Evolutionary conservation across 23 red algal species (phyloP), one percentile per base, ranked within the genome.

Genomic region (Cyanidioschyzon merolae): DNA sequence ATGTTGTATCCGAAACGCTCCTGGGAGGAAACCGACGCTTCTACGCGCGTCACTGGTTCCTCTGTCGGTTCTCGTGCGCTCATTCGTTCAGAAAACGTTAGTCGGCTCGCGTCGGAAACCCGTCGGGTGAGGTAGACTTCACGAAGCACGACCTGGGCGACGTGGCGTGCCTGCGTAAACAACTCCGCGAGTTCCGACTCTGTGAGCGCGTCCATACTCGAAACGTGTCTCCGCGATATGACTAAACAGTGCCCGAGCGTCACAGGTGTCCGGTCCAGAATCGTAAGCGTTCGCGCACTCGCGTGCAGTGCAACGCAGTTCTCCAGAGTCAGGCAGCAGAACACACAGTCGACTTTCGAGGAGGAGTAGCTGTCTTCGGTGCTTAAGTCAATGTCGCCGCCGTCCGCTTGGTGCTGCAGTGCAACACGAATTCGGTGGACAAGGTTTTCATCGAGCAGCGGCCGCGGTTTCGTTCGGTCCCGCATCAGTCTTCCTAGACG

Each of bases 41-140:
- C n/a, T 7, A 54, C 45, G 7, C 45, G 45, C 12, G 7, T 54
- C 12, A 54, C 45, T 21, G 21, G 16, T 7, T 7, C 63, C 16
- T 32, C 63, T 27, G 2, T 27, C 29, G 63, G 12, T 71, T 3
- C n/a, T 35, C 32, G 12, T 3, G 63, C 29, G 3, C 3, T 35
- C 16, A 27, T 27, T 17, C 12, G 12, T 7, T 71, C 63, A 7
- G 32, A 7, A 3, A 32, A 12, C 63, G 80, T 2, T 58, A 39
- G 45, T 86, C 82, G 78, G 88, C 85, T 35, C 86, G 90, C 58
- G 89, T 79, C n/a, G 82, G 68, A n/a, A 87, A 75, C 41, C 82
- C 86, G 36, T 89, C 57, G 1, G 74, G 77, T 31, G 79, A 41
- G 17, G 3, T 74, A 57, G 84, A 75, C 77, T 58, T 76, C 40